Evolutionary conservation across 306 rosid species (phyloP).

Genomic region (Castanea mollissima): DNA sequence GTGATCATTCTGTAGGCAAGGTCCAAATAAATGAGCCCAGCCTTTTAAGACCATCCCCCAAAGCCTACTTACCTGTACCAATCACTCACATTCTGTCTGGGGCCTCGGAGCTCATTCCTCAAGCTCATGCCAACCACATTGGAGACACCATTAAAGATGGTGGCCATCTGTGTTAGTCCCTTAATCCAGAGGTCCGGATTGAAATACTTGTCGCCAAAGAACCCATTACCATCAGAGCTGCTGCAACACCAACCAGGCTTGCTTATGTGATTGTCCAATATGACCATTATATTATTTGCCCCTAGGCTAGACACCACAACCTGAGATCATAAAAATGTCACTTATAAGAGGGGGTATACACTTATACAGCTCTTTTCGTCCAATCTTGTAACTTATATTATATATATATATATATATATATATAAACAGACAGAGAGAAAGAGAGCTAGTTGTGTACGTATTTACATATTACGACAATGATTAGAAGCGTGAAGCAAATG

Average conservation of each 20-base stretch:
- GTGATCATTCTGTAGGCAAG: background rate
- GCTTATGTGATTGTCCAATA: conserved; percentile 75
- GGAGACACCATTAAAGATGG: conserved; percentile 53
- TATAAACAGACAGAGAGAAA: too few species aligned
- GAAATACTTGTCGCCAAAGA: conserved; percentile 70
- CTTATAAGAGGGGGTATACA: too few species aligned
- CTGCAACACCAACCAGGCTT: conserved; percentile 90
- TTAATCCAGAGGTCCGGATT: conserved; percentile 59
- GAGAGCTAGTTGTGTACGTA: too few species aligned
- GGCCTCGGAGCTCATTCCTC: conserved; percentile 87
- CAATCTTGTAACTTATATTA: too few species aligned
- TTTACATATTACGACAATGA: too few species aligned
- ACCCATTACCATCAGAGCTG: conserved; percentile 62
- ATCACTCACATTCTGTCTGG: conserved; percentile 65
- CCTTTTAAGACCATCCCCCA: too few species aligned
- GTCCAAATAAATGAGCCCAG: too few species aligned
- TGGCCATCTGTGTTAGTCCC: conserved; percentile 81
- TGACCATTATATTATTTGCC: conserved; percentile 65
- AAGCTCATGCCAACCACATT: conserved; percentile 83
- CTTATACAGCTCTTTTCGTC: too few species aligned
- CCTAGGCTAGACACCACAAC: conserved; percentile 66
- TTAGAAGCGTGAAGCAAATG: too few species aligned
- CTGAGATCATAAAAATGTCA: conserved; percentile 17
- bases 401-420: too few species aligned
- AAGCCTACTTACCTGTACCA: conserved; percentile 66